Conservation (phyloP, 2,329 filamentous ascomycete genomes). For the Fusarium zealandicum region DNA sequence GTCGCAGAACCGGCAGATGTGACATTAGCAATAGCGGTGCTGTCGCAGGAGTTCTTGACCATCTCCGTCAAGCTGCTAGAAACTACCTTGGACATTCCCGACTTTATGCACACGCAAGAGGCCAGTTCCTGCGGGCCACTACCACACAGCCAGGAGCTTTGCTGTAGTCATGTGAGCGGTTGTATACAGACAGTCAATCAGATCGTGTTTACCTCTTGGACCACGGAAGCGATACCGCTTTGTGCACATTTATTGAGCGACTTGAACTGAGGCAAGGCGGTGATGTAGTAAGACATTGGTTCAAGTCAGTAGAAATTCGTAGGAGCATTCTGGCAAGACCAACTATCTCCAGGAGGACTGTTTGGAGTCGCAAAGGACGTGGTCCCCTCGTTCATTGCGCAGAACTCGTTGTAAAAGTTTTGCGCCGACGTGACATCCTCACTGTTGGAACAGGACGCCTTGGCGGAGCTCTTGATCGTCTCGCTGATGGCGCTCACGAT, state of each 20-base stretch:
- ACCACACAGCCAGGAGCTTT: constrained; percentile 52
- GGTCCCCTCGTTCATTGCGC: constrained; percentile 57
- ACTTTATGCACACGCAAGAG: constrained; percentile 61
- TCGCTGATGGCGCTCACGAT: constrained; percentile 55
- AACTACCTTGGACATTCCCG: constrained; percentile 53
- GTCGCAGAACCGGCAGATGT: constrained; percentile 49
- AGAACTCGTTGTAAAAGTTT: constrained; percentile 60
- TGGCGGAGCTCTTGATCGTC: constrained; percentile 53
- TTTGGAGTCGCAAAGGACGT: constrained; percentile 56
- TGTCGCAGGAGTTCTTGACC: constrained; percentile 55
- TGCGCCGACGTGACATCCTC: constrained; percentile 57
- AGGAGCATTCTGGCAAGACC: constrained; percentile 27
- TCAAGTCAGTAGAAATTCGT: background rate
- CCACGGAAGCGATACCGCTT: constrained; percentile 51
- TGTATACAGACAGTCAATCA: accelerated
- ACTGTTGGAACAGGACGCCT: constrained; percentile 55
- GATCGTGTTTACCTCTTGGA: constrained; percentile 48
- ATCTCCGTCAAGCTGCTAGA: constrained; percentile 53
- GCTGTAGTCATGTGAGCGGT: constrained; percentile 25
- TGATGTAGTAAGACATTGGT: constrained; percentile 62
- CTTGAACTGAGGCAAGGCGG: constrained; percentile 56
- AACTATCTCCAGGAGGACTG: constrained; percentile 60
- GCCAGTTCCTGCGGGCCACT: constrained; percentile 57
- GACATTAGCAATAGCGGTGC: constrained; percentile 53
- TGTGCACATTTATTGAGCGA: constrained; percentile 55